Base-by-base conservation (phyloP, 768 basidiomycete species). In the Trametes cingulata region DNA sequence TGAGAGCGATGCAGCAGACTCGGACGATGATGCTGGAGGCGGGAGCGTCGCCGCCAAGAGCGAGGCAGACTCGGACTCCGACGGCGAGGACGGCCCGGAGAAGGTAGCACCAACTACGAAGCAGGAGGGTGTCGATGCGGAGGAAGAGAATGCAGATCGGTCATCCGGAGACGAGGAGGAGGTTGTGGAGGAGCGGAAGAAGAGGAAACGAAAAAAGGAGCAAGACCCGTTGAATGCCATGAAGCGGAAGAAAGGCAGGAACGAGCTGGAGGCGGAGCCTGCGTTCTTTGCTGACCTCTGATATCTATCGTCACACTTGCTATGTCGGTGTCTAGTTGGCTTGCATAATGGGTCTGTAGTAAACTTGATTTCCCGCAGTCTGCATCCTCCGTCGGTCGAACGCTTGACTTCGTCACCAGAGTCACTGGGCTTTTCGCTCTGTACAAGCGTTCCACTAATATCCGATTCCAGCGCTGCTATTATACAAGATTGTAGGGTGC, bases 221-320 rank as follows among this genome's bases (percentile, higher is more conserved):
- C 81, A 78, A 63, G 81, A 84, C 54, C 74, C 78, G 6, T 67
- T 85, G 53, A 61, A 67, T 20, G 71, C 71, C 35, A 71, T 75
- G 24, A 81, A 77, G 68, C 82, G 77, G 73, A 83, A 82, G 71
- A 87, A 84, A 70, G 84, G 85, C 22, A 79, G 76, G 63, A 86
- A 88, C 63, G 76, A 81, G 51, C 76, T 85, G 22, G 83, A 81
- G 33, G 80, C 79, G 4, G 82, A 86, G 29, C 77, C 77, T 10
- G 77, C 82, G 19, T 92, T 91, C 73, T 92, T 91, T 67, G 80
- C 83, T 45, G 87, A 80, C 45, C 73, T 92, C 60, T 90, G 72
- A 65, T n/a, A n/a, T 33, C 10, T 33, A 33, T 33, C 29, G 6
- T 51, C 17, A 43, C 42, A 22, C 33, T 14, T n/a, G 14, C 39